Evolutionary conservation across 495 filamentous ascomycete species (phyloP).

Genomic region (Venustampulla echinocandica): DNA sequence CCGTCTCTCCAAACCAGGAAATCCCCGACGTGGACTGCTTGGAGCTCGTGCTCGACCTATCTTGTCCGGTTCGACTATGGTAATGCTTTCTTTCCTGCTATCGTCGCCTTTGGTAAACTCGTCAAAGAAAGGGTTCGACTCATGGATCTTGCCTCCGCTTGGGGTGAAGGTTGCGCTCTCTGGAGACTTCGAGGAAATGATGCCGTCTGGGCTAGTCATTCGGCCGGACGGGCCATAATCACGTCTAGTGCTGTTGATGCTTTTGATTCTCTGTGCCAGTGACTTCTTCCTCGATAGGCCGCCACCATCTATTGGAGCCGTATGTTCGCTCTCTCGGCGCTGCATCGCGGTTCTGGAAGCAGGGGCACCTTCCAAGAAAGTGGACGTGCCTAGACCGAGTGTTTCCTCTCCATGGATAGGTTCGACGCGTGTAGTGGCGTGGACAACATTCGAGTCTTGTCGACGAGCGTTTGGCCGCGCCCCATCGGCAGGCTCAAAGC

Average conservation of each 20-base stretch:
- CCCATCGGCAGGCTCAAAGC: slow-evolving; percentile 26
- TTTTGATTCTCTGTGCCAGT: slow-evolving; percentile 74
- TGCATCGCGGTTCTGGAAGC: slow-evolving; percentile 78
- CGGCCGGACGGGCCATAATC: slow-evolving; percentile 43
- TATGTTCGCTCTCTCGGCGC: slow-evolving; percentile 59
- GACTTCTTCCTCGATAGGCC: slow-evolving; percentile 88
- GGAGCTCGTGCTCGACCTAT: slow-evolving; percentile 35
- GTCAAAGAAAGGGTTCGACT: slow-evolving; percentile 80
- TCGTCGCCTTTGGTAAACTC: slow-evolving; percentile 73
- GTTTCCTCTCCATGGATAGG: slow-evolving; percentile 77
- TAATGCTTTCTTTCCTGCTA: slow-evolving; percentile 51
- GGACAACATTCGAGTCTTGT: slow-evolving; percentile 39
- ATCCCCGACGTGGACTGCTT: slow-evolving; percentile 48
- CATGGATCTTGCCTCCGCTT: slow-evolving; percentile 25
- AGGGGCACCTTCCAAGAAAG: slow-evolving; percentile 90
- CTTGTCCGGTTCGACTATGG: slow-evolving; percentile 42
- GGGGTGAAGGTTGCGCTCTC: slow-evolving; percentile 28
- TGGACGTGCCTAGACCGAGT: slow-evolving; percentile 83
- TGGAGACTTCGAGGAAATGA: slow-evolving; percentile 32
- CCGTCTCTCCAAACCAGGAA: slow-evolving; percentile 53
- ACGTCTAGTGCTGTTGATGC: slow-evolving; percentile 50
- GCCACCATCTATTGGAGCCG: slow-evolving; percentile 44
- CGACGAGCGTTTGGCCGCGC: slow-evolving; percentile 27
- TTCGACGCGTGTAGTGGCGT: slow-evolving; percentile 46
- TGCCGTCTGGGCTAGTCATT: slow-evolving; percentile 41